phyloP scores from a whole-genome alignment of 2,329 filamentous ascomycete genomes.

The Ophiostoma australiae region DNA sequence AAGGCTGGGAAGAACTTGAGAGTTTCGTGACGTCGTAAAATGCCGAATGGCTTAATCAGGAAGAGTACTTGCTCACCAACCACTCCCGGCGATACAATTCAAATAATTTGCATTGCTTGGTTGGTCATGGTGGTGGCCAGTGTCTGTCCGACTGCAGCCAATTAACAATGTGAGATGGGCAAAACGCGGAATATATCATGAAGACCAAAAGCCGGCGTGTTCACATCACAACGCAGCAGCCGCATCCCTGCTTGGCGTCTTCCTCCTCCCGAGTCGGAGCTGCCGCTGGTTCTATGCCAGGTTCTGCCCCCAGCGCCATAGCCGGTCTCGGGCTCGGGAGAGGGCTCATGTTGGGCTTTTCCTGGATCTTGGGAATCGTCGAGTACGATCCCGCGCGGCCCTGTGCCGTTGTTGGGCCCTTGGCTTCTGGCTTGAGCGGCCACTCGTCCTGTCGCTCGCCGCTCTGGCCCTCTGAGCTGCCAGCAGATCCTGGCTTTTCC shows the following conservation, averaged over 20 bases:
- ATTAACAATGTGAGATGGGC: background rate
- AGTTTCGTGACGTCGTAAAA: constrained; percentile 14
- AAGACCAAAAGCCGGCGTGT: background rate
- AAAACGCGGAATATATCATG: background rate
- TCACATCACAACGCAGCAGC: constrained; percentile 74
- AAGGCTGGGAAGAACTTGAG: constrained; percentile 3
- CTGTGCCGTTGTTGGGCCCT: constrained; percentile 45
- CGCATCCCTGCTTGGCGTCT: constrained; percentile 54
- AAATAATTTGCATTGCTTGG: background rate
- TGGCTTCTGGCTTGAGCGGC: constrained; percentile 52
- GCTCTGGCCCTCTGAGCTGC: constrained; percentile 28
- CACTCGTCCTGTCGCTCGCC: constrained; percentile 41
- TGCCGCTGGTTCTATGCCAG: constrained; percentile 46
- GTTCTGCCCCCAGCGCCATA: constrained; percentile 39
- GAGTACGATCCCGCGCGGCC: constrained; percentile 52
- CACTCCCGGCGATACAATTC: background rate
- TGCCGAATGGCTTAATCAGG: constrained; percentile 2
- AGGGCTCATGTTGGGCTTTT: constrained; percentile 39
- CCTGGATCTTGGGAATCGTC: constrained; percentile 57
- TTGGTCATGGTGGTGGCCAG: background rate
- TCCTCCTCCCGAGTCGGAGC: constrained; percentile 47
- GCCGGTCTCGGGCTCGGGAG: constrained; percentile 46
- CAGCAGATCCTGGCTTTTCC: constrained; percentile 29
- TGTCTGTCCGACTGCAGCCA: background rate
- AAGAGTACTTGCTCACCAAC: background rate